Percentiles rank a stretch among this genome's conserved stretches.
These are phyloP conservation scores for Moniliophthora roreri DNA, from an alignment of 1,284 basidiomycete species.

Conservation along the genomic window DNA sequence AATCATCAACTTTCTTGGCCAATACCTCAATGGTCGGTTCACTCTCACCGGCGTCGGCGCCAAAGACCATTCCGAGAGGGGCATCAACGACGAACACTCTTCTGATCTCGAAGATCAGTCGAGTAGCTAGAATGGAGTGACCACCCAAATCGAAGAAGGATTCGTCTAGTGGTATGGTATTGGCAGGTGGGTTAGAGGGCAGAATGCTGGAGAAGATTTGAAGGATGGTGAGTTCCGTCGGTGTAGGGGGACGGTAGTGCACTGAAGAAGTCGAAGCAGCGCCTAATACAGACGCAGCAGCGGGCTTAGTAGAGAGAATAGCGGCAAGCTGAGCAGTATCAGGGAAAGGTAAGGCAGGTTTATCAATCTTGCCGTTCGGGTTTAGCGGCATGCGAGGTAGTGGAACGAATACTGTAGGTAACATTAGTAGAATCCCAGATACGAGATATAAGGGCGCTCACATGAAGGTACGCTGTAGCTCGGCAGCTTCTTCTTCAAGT, in stretches of 20 bases:
- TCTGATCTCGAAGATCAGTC: conserved; percentile 96
- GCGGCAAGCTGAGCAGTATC: conserved; percentile 75
- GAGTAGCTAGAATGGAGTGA: conserved; percentile 97
- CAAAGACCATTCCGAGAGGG: conserved; percentile 90
- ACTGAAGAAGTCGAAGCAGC: conserved; percentile 21
- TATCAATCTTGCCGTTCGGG: conserved; percentile 99
- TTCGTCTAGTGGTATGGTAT: conserved; percentile 85
- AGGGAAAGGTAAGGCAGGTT: conserved; percentile 97
- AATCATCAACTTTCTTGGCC: conserved; percentile 75
- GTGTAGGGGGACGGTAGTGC: conserved; percentile 39
- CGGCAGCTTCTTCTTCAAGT: conserved; percentile 97
- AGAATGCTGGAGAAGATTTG: conserved; percentile 85
- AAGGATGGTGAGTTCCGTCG: conserved; percentile 82
- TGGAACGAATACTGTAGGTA: conserved; percentile 83
- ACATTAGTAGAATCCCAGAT: conserved; percentile 15
- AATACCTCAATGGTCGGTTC: conserved; percentile 86
- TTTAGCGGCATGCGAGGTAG: conserved; percentile 96
- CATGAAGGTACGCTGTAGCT: conserved; percentile 89
- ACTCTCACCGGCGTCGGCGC: conserved; percentile 38
- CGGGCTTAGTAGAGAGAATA: conserved; percentile 26
- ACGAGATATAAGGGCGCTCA: conserved; percentile 35
- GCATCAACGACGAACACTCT: conserved; percentile 91
- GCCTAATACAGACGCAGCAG: conserved; percentile 22
- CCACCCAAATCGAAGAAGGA: conserved; percentile 99
- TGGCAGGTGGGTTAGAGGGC: conserved; percentile 65